Evolutionary conservation across 495 filamentous ascomycete species (phyloP).

Genomic region (Aspergillus sclerotioniger): DNA sequence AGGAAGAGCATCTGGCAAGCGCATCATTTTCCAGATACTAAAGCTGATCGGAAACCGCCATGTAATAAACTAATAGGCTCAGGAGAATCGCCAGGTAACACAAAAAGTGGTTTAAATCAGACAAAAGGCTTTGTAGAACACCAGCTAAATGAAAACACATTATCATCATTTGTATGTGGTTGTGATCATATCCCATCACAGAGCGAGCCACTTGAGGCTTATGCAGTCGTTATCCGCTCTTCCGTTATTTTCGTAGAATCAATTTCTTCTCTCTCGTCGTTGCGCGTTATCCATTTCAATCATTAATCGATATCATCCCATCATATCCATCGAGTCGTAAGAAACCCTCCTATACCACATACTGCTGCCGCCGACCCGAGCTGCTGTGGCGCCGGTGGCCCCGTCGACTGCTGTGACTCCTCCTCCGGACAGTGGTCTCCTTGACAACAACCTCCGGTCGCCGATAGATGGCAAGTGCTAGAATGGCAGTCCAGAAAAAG

Average conservation of each 20-base stretch:
- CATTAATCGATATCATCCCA: constrained; percentile 1
- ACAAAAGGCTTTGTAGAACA: neutral
- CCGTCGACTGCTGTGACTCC: constrained; percentile 42
- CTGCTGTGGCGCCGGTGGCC: constrained; percentile 37
- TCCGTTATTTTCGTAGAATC: neutral
- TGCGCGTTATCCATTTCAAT: neutral
- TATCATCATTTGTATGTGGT: neutral
- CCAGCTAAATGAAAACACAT: neutral
- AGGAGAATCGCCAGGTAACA: neutral
- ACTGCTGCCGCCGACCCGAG: constrained; percentile 36
- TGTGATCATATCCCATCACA: neutral
- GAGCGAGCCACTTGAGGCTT: neutral
- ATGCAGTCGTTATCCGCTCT: neutral
- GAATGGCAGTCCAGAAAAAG: constrained; percentile 69
- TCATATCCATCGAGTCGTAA: neutral
- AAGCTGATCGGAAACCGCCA: neutral
- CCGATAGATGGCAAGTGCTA: constrained; percentile 58
- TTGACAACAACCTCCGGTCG: constrained; percentile 35
- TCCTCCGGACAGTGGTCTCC: constrained; percentile 40
- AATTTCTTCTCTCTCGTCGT: neutral
- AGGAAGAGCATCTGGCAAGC: neutral
- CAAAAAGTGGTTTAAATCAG: neutral
- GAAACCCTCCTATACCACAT: constrained; percentile 33
- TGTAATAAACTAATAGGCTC: neutral
- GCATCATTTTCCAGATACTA: neutral